Conservation (phyloP, 768 basidiomycete genomes). For the Leccinum barrowsii region DNA sequence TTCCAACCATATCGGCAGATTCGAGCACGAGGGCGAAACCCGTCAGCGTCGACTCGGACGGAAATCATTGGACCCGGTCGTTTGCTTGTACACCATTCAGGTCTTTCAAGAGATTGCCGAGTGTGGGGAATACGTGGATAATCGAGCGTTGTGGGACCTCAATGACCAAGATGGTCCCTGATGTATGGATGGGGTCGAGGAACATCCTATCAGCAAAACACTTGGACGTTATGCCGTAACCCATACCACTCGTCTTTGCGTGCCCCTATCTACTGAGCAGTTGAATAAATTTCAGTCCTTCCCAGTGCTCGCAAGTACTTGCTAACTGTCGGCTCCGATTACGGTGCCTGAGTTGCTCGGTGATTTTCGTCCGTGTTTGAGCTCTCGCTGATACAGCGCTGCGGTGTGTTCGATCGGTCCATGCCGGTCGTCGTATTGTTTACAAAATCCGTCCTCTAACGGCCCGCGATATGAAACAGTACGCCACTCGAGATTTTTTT, state of each 20-base stretch:
- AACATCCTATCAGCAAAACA: background rate
- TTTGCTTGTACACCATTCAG: background rate
- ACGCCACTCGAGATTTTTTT: background rate
- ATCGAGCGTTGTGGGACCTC: background rate
- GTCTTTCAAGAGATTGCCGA: background rate
- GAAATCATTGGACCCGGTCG: background rate
- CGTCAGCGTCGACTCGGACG: background rate
- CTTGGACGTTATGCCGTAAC: background rate
- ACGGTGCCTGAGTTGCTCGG: background rate
- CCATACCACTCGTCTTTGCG: background rate
- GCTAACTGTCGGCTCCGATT: background rate
- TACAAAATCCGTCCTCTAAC: background rate
- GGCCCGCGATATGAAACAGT: background rate
- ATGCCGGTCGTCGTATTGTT: background rate
- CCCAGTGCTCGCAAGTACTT: background rate
- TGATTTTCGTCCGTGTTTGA: background rate
- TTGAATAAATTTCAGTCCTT: background rate
- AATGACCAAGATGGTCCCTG: background rate
- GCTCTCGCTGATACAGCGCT: background rate
- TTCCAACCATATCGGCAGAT: background rate
- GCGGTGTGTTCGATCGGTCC: background rate
- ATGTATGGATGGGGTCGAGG: background rate
- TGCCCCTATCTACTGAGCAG: background rate
- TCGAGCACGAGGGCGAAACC: background rate
- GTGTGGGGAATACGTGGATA: background rate